These are phyloP conservation scores for Raddia guianensis DNA, from an alignment of 176 grass and related monocot genomes.

Conservation along the genomic window DNA sequence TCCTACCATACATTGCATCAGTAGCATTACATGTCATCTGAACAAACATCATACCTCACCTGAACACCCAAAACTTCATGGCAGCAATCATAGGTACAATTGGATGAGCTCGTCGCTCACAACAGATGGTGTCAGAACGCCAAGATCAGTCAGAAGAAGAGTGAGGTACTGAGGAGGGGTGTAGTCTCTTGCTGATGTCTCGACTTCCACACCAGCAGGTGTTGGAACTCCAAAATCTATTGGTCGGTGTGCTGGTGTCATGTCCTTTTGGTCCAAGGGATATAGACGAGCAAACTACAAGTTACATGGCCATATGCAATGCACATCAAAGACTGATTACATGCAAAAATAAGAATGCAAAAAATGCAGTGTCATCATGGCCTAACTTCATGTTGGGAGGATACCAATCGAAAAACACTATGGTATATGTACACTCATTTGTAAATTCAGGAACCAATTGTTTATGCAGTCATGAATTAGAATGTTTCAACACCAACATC, in stretches of 20 bases:
- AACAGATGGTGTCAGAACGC: conserved; percentile 74
- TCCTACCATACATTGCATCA: background rate
- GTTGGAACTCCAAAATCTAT: conserved; percentile 73
- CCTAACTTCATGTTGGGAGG: background rate
- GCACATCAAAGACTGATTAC: background rate
- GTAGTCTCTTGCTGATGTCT: conserved; percentile 76
- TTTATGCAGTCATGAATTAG: background rate
- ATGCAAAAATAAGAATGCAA: background rate
- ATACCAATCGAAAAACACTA: background rate
- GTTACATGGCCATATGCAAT: conserved; percentile 8
- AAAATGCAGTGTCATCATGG: background rate
- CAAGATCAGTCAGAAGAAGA: conserved; percentile 71
- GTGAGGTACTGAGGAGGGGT: conserved; percentile 81
- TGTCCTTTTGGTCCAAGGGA: conserved; percentile 83
- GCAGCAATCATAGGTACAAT: conserved; percentile 57
- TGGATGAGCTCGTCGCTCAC: conserved; percentile 87
- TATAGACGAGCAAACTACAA: conserved; percentile 77
- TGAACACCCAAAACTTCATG: background rate
- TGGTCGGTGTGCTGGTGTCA: conserved; percentile 62
- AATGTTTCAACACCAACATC: background rate
- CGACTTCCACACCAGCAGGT: conserved; percentile 62
- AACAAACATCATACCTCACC: background rate
- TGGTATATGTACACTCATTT: background rate
- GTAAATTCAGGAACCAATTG: background rate
- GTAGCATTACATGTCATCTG: background rate